Evolutionary conservation across 225 moss, liverwort and hornwort species (phyloP), one percentile per base, ranked within the genome.

Genomic region (Pseudisothecium myosuroides): DNA sequence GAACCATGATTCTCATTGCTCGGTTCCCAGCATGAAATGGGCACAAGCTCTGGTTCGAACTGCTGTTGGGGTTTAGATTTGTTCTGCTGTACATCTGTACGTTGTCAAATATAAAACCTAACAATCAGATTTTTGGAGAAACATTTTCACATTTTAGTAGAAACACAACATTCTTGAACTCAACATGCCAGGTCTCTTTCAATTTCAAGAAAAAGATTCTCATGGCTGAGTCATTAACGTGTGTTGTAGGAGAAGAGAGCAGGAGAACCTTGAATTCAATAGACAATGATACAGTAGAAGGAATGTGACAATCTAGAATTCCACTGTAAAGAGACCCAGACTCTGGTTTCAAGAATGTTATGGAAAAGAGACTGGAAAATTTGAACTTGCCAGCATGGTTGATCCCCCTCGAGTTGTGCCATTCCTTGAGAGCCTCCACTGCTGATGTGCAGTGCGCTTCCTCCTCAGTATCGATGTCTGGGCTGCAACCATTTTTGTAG

Each of bases 401-500:
- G 68, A 79, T 27, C 23, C 74, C 74, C 34, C 66, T 77, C 50
- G 86, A 90, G 61, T 86, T 83, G 85, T 89, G 90, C 91, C 94
- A 92, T 81, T 90, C 86, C 81, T 88, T 84, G 19, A 93, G 89
- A 78, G 93, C 94, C 36, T 89, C 88, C 58, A 77, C 77, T 23
- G 93, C 77, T 45, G 90, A 92, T 81, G 84, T 89, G 72, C 92
- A 89, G n/a, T 88, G 88, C 5, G 76, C 88, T 83, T 88, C 93
- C 59, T 89, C 94, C 19, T 79, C 76, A 36, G 43, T 63, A 54
- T 92, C 76, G 16, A 62, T 39, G 8, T 69, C 61, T 52, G 72
- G 87, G 45, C 27, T 19, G 78, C 50, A 66, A 55, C 59, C 74
- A 67, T 74, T 45, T 14, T 87, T 90, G 56, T 59, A n/a, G 76